A percentile compares a stretch with the other conserved stretches of the same genome.
Conservation (phyloP, 306 rosid species). For the Vachellia pachyceras region DNA sequence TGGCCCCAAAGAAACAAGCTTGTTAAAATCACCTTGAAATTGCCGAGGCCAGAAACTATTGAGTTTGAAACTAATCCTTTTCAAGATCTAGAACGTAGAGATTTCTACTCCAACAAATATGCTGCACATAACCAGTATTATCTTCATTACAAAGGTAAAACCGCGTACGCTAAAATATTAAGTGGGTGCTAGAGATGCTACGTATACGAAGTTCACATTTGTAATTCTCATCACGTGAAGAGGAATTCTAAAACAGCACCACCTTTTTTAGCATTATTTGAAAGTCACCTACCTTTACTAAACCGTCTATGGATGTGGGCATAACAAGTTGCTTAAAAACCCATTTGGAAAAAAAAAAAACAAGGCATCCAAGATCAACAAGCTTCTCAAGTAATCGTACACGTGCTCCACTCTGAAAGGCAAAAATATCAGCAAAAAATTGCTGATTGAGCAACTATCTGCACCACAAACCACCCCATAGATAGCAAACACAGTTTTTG, state of each 20-base stretch:
- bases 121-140: no score
- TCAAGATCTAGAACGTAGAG: no score
- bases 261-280: neutral
- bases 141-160: no score
- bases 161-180: no score
- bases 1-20: neutral
- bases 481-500: conserved; percentile 25
- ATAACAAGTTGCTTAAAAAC: no score
- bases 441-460: conserved; percentile 3
- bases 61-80: no score
- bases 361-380: conserved; percentile 21
- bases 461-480: conserved; percentile 39
- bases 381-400: conserved; percentile 20
- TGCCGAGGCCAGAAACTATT: no score
- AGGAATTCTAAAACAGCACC: neutral
- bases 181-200: no score
- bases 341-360: neutral
- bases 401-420: conserved; percentile 26
- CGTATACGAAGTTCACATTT: no score
- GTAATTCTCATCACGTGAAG: neutral
- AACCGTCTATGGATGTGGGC: no score
- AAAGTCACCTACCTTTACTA: neutral
- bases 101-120: no score
- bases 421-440: conserved; percentile 29
- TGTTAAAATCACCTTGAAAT: no score